Base-by-base conservation (phyloP, 1,284 basidiomycete genomes). In the Meira miltonrushii region DNA sequence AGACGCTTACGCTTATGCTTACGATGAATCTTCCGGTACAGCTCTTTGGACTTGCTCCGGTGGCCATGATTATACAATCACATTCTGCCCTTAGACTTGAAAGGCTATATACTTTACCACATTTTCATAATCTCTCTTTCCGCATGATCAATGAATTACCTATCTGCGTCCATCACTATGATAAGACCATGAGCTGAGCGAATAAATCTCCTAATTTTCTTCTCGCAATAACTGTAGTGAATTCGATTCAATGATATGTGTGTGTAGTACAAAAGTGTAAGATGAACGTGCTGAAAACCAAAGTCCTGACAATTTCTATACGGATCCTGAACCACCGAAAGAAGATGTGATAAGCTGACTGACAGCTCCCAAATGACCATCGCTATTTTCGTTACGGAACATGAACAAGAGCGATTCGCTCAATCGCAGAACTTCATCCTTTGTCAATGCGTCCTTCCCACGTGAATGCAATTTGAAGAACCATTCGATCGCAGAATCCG, bases 401-500 rank as follows among this genome's bases (percentile, higher is more conserved):
- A 98, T 79, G 58, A 74, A 77, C 15, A 98, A 81, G 55, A 98
- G 84, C 15, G 91, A 90, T 79, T 97, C 93, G 2, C 93, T 96
- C 41, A 98, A 81, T 54, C 83, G 81, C 67, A 99, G 81, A 33
- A 97, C 90, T 78, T 98, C 94, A 72, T 97, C 93, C 79, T 94
- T 96, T 1, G 92, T 94, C 63, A 98, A 81, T 75, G 83, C 92
- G 0, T 92, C 92, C 73, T 97, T 92, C 66, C 90, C 92, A 78
- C 97, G 88, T 79, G 93, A 93, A 41, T 78, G 75, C 54, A 98
- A 79, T 67, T 89, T 88, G 80, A 98, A 97, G 81, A 98, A 94
- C 92, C 94, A 97, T 78, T 95, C 90, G 70, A 97, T 96, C 71
- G 90, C 94, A 62, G 92, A 90, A 91, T 97, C 95, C 62, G 98